These are phyloP conservation scores for Tricholoma matsutake DNA, from an alignment of 768 basidiomycete species.

Conservation along the genomic window DNA sequence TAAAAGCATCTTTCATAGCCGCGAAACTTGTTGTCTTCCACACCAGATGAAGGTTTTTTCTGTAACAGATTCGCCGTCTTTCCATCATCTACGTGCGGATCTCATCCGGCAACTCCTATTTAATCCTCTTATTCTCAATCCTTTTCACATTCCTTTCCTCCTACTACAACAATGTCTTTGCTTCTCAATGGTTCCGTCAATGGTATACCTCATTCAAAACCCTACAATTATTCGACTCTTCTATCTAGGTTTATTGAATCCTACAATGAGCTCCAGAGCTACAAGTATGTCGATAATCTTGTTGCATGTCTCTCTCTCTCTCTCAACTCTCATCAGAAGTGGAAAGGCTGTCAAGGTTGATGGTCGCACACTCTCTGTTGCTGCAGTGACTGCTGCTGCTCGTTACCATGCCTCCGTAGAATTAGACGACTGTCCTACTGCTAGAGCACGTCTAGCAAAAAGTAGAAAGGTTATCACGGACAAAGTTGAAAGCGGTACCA, in stretches of 20 bases:
- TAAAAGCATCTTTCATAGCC: background rate
- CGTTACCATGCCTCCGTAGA: conserved; percentile 38
- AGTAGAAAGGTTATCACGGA: conserved; percentile 64
- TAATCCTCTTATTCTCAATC: conserved; percentile 6
- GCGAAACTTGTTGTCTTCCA: background rate
- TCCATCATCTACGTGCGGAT: conserved; percentile 11
- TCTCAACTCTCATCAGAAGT: conserved; percentile 28
- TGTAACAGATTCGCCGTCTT: background rate
- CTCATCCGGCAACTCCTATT: conserved; percentile 17
- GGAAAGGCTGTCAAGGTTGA: conserved; percentile 49
- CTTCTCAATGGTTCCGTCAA: conserved; percentile 19
- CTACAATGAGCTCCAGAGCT: conserved; percentile 49
- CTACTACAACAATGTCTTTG: conserved; percentile 25
- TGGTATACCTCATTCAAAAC: background rate
- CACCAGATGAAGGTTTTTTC: background rate
- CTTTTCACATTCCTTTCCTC: background rate
- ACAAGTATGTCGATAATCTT: conserved; percentile 41
- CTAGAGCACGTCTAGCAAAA: conserved; percentile 50
- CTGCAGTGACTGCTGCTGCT: conserved; percentile 53
- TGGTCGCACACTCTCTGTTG: conserved; percentile 54
- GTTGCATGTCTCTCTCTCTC: background rate
- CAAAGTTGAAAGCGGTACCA: conserved; percentile 65
- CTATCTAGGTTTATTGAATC: conserved; percentile 42
- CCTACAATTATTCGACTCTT: conserved; percentile 11
- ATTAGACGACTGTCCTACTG: conserved; percentile 23